Base-by-base conservation (phyloP, 768 basidiomycete species). In the Artomyces pyxidatus region DNA sequence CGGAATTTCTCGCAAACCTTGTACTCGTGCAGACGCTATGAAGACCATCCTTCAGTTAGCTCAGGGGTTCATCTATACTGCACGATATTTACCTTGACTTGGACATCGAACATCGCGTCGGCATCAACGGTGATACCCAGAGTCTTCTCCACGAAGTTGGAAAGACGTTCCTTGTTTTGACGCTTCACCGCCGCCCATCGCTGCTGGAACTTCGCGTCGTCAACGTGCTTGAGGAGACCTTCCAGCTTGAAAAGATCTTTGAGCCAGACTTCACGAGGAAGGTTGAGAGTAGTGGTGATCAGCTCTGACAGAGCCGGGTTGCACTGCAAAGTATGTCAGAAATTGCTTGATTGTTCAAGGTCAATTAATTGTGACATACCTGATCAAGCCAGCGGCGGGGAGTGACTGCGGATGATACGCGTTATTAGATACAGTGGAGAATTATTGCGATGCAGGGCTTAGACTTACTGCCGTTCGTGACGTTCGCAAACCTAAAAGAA, bases 301-400 rank as follows among this genome's bases (percentile, higher is more conserved):
- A 99, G 84, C 8, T 74, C 71, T 55, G 88, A 87, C 37, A 98
- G 77, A 40, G 78, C 73, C 8, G 92, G 91, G 71, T 99, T 99
- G 74, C 92, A 94, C 80, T 59, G 41, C 17, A 10, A 32, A 37
- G 44, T 59, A 37, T 3, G 17, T 26, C 53, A n/a, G n/a, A n/a
- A n/a, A n/a, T n/a, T n/a, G n/a, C n/a, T n/a, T n/a, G n/a, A n/a
- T n/a, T n/a, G n/a, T n/a, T n/a, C n/a, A n/a, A n/a, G n/a, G n/a
- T n/a, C n/a, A n/a, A n/a, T n/a, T n/a, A n/a, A n/a, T n/a, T n/a
- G n/a, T n/a, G n/a, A n/a, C 56, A 6, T 49, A 77, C 78, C 63
- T 87, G 86, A 57, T 91, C 85, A 43, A 94, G 80, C 90, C 89
- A 96, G 54, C 95, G 80, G 55, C 95, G 87, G 42, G 89, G 91